These are phyloP conservation scores for Eragrostis nindensis DNA, from an alignment of 176 grass and related monocot genomes.

Conservation along the genomic window DNA sequence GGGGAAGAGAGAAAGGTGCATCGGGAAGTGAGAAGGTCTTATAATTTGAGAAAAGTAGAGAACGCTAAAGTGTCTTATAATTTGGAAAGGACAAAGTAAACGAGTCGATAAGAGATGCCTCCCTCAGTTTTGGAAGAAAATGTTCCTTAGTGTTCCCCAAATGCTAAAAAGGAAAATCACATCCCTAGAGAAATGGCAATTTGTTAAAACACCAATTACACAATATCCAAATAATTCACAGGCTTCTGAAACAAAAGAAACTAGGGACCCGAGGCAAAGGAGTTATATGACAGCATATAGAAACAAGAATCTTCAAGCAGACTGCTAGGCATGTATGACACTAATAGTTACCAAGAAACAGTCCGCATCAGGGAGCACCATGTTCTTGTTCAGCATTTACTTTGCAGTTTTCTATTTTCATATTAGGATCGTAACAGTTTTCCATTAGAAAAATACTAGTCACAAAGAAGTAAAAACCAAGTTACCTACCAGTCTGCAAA, in stretches of 20 bases:
- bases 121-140: neutral
- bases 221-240: neutral
- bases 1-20: too few species aligned
- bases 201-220: neutral
- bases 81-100: too few species aligned
- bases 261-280: too few species aligned
- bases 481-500: neutral
- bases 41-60: too few species aligned
- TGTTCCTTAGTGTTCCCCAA: neutral
- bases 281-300: too few species aligned
- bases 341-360: neutral
- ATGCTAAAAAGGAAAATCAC: neutral
- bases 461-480: too few species aligned
- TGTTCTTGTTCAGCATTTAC: neutral
- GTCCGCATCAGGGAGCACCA: neutral
- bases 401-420: too few species aligned
- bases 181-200: neutral
- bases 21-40: too few species aligned
- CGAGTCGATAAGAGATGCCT: neutral
- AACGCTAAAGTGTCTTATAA: too few species aligned
- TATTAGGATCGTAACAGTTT: too few species aligned
- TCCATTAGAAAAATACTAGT: too few species aligned
- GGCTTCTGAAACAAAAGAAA: neutral
- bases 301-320: too few species aligned
- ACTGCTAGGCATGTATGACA: neutral